Evolutionary conservation across 164 flowering plant species (phyloP), one percentile per base, ranked within the genome.

Genomic region (Santalum album): DNA sequence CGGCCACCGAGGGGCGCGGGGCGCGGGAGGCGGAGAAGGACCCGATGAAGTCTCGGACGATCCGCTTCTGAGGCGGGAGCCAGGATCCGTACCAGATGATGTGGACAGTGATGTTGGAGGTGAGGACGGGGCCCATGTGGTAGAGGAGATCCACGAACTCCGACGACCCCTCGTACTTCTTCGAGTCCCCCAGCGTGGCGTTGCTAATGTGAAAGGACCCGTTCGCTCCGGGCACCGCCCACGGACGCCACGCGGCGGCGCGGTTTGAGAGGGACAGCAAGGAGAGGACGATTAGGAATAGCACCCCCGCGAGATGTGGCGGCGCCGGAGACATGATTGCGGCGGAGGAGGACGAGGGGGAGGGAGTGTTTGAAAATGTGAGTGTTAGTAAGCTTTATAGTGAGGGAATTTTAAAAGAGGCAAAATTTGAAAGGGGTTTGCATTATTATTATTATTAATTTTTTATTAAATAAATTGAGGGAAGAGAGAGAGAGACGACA

Each of bases 51-150:
- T 75, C 87, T 6, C 88, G 82, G 62, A 85, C 82, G 65, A 80
- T 79, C 40, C 65, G 67, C 53, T 85, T 82, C 66, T 82, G 82
- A 52, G 73, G 1, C 20, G 56, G 65, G 25, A 44, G 57, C 92
- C 92, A 85, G 20, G 53, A 25, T 57, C 92, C 92, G 66, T 85
- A 85, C 92, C 92, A 85, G 65, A 85, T 83, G 23, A 73, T 55
- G 69, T 85, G 79, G 56, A 85, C 75, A 66, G 84, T 82, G 57
- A 85, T 79, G 56, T 75, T 74, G 58, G 79, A 65, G 29, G 89
- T 80, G n/a, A 85, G 78, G 26, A 85, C 84, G 0, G 88, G 88
- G 2, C 92, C 92, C 88, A 82, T 85, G 74, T 85, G 89, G 86
- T 82, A 85, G 22, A 51, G 56, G 16, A 82, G 64, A 57, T 75